phyloP scores from a whole-genome alignment of 352 stramenopile species.

The Pythium vanterpoolii region DNA sequence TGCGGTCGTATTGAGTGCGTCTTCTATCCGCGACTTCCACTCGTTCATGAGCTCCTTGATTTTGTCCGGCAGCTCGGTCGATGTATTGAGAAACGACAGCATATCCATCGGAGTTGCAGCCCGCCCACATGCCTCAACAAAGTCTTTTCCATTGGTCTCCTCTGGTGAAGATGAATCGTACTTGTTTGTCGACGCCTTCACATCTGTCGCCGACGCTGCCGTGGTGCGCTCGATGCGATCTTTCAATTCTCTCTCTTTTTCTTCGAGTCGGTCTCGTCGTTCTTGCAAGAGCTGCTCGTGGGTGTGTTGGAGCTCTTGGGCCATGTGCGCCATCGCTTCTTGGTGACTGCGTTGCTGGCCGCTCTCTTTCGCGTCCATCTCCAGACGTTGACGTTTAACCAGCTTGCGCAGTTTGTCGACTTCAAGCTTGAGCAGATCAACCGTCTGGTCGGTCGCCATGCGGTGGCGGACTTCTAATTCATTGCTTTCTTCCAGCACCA shows the following conservation, averaged over 20 bases:
- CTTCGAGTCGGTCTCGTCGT: conserved; percentile 44
- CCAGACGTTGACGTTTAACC: conserved; percentile 41
- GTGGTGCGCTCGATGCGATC: conserved; percentile 32
- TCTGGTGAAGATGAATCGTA: conserved; percentile 13
- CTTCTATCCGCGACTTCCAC: conserved; percentile 58
- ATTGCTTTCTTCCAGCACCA: conserved; percentile 56
- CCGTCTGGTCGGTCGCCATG: conserved; percentile 55
- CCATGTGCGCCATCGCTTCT: conserved; percentile 33
- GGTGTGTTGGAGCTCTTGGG: conserved; percentile 40
- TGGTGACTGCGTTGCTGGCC: conserved; percentile 28
- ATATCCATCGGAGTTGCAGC: conserved; percentile 25
- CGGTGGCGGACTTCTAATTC: conserved; percentile 50
- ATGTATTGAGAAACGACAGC: conserved; percentile 56
- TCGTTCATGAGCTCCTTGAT: conserved; percentile 59
- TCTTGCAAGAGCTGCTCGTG: conserved; percentile 59
- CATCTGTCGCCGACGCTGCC: not conserved
- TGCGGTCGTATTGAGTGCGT: conserved; percentile 26
- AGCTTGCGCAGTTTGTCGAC: conserved; percentile 63
- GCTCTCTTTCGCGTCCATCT: conserved; percentile 36
- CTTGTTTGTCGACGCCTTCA: conserved; percentile 5
- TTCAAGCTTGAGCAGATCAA: conserved; percentile 69
- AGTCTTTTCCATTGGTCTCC: not conserved
- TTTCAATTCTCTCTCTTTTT: conserved; percentile 58
- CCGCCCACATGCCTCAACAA: not conserved
- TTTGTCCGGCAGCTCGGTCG: conserved; percentile 45